phyloP scores from a whole-genome alignment of 441 rosid genomes.

The Pelargonium fulgidum region DNA sequence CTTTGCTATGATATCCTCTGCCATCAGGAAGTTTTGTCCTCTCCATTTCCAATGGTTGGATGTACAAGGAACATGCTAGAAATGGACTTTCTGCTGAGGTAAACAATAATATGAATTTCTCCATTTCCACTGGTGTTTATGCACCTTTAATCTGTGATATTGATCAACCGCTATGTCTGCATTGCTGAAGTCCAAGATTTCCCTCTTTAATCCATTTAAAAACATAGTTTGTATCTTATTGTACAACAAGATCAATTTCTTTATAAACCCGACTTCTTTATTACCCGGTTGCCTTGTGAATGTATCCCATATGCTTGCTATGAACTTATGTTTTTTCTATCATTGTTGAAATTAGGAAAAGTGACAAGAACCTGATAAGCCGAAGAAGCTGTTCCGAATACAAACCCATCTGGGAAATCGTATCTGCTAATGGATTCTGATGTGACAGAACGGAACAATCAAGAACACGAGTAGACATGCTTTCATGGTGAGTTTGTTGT shows the following conservation, averaged over 20 bases:
- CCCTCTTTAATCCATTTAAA: no score
- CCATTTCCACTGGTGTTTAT: no score
- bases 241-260: no score
- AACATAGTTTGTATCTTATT: no score
- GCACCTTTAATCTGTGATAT: no score
- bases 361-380: conserved; percentile 63
- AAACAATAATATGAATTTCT: not conserved
- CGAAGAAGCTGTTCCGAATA: conserved; percentile 84
- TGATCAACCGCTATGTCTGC: no score
- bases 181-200: no score
- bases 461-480: conserved; percentile 19
- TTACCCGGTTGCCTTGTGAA: no score
- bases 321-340: not conserved
- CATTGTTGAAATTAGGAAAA: conserved; percentile 10
- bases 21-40: conserved; percentile 82
- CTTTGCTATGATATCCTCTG: conserved; percentile 92
- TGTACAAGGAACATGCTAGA: conserved; percentile 44
- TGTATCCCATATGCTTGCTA: no score
- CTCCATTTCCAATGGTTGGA: conserved; percentile 78
- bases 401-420: conserved; percentile 66
- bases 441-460: conserved; percentile 14
- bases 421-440: conserved; percentile 52
- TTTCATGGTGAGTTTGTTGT: conserved; percentile 21
- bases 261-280: no score
- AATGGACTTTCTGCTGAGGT: not conserved